Conservation (phyloP, 2,329 filamentous ascomycete genomes). For the Clonostachys solani region DNA sequence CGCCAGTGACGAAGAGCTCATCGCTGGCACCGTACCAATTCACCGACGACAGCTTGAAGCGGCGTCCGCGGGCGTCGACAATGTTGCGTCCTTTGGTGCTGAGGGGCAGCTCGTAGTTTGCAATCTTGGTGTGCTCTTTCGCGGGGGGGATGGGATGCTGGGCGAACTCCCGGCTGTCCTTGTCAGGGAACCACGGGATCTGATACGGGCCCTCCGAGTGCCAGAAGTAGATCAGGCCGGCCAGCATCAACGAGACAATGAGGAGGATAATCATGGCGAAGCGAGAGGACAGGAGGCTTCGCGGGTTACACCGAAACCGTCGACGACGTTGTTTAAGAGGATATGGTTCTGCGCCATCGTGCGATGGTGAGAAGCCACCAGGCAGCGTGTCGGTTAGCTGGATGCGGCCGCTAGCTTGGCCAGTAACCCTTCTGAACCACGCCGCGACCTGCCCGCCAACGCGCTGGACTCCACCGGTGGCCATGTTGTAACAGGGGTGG, state of each 20-base stretch:
- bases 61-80: constrained; percentile 49
- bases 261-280: constrained; percentile 19
- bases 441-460: too few relatives aligned
- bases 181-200: constrained; percentile 45
- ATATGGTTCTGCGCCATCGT: too few relatives aligned
- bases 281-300: background rate
- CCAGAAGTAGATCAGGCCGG: constrained; percentile 36
- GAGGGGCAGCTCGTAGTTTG: constrained; percentile 51
- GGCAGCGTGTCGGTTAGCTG: too few relatives aligned
- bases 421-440: too few relatives aligned
- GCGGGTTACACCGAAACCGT: too few relatives aligned
- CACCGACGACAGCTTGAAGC: constrained; percentile 59
- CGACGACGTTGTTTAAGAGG: too few relatives aligned
- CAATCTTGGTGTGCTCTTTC: constrained; percentile 33
- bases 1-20: constrained; percentile 59
- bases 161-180: constrained; percentile 38
- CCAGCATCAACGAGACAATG: constrained; percentile 10
- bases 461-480: too few relatives aligned
- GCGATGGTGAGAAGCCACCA: too few relatives aligned
- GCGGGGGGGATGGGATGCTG: constrained; percentile 41
- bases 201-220: constrained; percentile 35
- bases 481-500: too few relatives aligned
- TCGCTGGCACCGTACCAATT: constrained; percentile 73
- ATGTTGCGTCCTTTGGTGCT: constrained; percentile 56
- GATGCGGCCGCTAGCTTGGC: too few relatives aligned